phyloP scores from a whole-genome alignment of 306 rosid genomes.

The Trifolium subterraneum region DNA sequence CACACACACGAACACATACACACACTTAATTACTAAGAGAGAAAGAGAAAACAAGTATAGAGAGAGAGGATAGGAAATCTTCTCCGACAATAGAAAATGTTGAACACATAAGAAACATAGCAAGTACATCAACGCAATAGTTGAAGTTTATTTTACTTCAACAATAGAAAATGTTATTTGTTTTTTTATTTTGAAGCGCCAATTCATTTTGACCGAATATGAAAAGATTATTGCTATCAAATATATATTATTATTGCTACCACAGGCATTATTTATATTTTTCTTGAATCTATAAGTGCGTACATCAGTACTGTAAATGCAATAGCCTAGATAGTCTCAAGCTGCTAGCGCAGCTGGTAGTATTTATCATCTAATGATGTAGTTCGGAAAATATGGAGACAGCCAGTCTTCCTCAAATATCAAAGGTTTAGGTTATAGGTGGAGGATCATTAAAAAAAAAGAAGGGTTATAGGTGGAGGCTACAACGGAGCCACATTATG shows the following conservation, averaged over 20 bases:
- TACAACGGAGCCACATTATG: not conserved
- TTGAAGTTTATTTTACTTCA: slow-evolving; percentile 26
- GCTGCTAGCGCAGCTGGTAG: not conserved
- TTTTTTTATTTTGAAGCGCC: slow-evolving; percentile 5
- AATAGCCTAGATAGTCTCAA: slow-evolving; percentile 3
- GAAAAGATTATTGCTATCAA: slow-evolving; percentile 12
- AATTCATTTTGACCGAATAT: slow-evolving; percentile 15
- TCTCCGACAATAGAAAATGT: slow-evolving; percentile 23
- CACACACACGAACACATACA: not conserved
- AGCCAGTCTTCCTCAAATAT: slow-evolving; percentile 12
- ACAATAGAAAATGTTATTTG: not conserved
- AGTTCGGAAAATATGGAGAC: slow-evolving; percentile 19
- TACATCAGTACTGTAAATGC: not conserved
- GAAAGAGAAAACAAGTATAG: slow-evolving; percentile 2
- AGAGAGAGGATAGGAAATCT: slow-evolving; percentile 1
- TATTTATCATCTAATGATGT: slow-evolving; percentile 22
- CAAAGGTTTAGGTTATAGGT: slow-evolving; percentile 1
- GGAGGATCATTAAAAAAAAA: not conserved
- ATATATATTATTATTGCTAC: slow-evolving; percentile 1
- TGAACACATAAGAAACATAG: slow-evolving; percentile 20
- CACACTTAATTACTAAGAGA: slow-evolving; percentile 20
- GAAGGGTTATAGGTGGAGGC: not conserved
- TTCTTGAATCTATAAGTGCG: slow-evolving; percentile 1
- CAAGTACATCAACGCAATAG: slow-evolving; percentile 29
- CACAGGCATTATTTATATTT: not conserved